Percentiles rank a stretch among this genome's conserved stretches.
phyloP scores from a whole-genome alignment of 2,329 filamentous ascomycete species.

The Curvularia eragrostidis region DNA sequence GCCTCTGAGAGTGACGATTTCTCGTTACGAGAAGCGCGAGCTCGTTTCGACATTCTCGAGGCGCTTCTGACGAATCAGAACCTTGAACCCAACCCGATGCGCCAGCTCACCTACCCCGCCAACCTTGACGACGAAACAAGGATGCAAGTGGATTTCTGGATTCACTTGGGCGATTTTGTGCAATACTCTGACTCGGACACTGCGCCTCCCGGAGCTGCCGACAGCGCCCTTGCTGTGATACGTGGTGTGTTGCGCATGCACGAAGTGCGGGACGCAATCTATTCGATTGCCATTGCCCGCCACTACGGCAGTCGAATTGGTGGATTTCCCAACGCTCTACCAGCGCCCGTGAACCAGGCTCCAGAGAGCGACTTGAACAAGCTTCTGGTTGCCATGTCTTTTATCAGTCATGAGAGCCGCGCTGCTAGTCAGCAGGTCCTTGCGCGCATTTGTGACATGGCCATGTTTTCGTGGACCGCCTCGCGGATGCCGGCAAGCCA shows the following conservation, averaged over 20 bases:
- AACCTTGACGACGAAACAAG: constrained; percentile 47
- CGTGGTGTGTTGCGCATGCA: constrained; percentile 76
- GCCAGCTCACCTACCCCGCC: constrained; percentile 58
- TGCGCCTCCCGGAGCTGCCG: constrained; percentile 64
- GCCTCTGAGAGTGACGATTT: constrained; percentile 61
- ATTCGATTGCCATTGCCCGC: constrained; percentile 82
- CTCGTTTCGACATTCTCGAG: constrained; percentile 78
- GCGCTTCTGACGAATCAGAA: constrained; percentile 76
- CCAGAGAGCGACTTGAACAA: constrained; percentile 52
- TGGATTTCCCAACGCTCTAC: constrained; percentile 53
- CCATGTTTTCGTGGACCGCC: constrained; percentile 53
- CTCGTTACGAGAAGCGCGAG: constrained; percentile 65
- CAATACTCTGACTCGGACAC: constrained; percentile 68
- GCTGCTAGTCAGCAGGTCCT: constrained; percentile 57
- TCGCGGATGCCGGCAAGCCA: constrained; percentile 27
- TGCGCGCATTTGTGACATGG: constrained; percentile 58
- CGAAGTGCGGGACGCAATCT: constrained; percentile 89
- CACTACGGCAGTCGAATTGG: constrained; percentile 69
- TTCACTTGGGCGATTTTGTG: constrained; percentile 74
- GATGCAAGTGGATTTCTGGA: constrained; percentile 80
- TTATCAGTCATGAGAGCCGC: constrained; percentile 56
- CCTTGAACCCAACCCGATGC: constrained; percentile 64
- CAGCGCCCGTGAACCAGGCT: constrained; percentile 34
- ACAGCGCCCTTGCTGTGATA: constrained; percentile 69
- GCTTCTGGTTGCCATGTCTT: constrained; percentile 57